Evolutionary conservation across 2,329 filamentous ascomycete genomes (phyloP).

Genomic region (Penicillium sp.): DNA sequence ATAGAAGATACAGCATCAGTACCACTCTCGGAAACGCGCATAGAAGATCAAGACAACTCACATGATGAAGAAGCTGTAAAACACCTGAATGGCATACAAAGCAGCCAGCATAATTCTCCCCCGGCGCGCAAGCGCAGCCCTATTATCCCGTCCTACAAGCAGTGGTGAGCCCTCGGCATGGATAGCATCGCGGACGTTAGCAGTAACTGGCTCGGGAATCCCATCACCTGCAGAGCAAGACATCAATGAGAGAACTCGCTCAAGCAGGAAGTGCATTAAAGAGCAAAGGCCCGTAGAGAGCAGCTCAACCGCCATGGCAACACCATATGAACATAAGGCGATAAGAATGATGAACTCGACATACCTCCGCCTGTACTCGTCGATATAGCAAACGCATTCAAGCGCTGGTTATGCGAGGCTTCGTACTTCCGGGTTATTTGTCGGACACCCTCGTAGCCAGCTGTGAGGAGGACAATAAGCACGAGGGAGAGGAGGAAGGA

Average conservation of each 20-base stretch:
- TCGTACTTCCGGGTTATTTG: slow-evolving; percentile 78
- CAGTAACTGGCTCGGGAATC: slow-evolving; percentile 33
- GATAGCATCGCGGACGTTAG: slow-evolving; percentile 25
- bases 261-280: slow-evolving; percentile 15
- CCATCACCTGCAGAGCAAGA: slow-evolving; percentile 39
- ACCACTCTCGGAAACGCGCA: neutral
- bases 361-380: slow-evolving; percentile 33
- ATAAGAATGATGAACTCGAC: slow-evolving; percentile 14
- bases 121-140: slow-evolving; percentile 62
- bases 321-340: slow-evolving; percentile 7
- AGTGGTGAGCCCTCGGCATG: slow-evolving; percentile 67
- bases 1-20: neutral
- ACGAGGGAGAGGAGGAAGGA: slow-evolving; percentile 81
- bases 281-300: slow-evolving; percentile 7
- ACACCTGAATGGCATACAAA: slow-evolving; percentile 90
- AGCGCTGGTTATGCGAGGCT: slow-evolving; percentile 51
- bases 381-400: slow-evolving; percentile 48
- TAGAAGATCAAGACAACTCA: slow-evolving; percentile 55
- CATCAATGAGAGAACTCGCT: slow-evolving; percentile 32
- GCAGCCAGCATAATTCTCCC: slow-evolving; percentile 77
- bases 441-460: slow-evolving; percentile 91
- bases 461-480: slow-evolving; percentile 77
- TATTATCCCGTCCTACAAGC: slow-evolving; percentile 71
- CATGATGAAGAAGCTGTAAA: slow-evolving; percentile 99
- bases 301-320: slow-evolving; percentile 9